These are phyloP conservation scores for Blastocystis sp. DNA, from an alignment of 352 stramenopile species.

Conservation along the genomic window DNA sequence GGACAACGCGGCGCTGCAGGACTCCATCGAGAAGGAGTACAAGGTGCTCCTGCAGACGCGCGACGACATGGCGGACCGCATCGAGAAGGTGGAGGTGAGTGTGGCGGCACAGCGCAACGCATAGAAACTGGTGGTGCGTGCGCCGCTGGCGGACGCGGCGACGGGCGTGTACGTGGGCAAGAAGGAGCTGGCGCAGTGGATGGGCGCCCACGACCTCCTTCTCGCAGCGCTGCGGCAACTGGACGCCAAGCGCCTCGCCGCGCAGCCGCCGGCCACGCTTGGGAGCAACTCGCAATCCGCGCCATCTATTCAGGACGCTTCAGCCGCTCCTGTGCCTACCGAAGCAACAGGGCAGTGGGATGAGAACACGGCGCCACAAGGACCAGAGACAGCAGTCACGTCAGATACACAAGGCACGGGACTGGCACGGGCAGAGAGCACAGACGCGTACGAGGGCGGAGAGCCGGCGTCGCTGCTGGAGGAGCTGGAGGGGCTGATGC, in stretches of 20 bases:
- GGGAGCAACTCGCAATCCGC: too few species aligned
- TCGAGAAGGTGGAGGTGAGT: not conserved
- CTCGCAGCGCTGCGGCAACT: not conserved
- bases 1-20: not conserved
- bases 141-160: not conserved
- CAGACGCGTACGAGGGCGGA: not conserved
- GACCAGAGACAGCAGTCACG: too few species aligned
- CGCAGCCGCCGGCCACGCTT: too few species aligned
- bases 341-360: not conserved
- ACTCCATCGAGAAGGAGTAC: constrained; percentile 18
- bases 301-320: too few species aligned
- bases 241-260: not conserved
- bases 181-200: not conserved
- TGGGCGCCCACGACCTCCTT: not conserved
- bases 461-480: constrained; percentile 2
- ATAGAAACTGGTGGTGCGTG: not conserved
- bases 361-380: not conserved
- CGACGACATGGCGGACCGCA: not conserved
- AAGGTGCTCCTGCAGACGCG: not conserved
- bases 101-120: not conserved
- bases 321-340: not conserved
- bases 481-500: not conserved
- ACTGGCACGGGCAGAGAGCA: not conserved
- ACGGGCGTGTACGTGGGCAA: not conserved
- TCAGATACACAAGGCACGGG: not conserved